Evolutionary conservation across 1,284 basidiomycete genomes (phyloP).

Genomic region (Marasmius sp.): DNA sequence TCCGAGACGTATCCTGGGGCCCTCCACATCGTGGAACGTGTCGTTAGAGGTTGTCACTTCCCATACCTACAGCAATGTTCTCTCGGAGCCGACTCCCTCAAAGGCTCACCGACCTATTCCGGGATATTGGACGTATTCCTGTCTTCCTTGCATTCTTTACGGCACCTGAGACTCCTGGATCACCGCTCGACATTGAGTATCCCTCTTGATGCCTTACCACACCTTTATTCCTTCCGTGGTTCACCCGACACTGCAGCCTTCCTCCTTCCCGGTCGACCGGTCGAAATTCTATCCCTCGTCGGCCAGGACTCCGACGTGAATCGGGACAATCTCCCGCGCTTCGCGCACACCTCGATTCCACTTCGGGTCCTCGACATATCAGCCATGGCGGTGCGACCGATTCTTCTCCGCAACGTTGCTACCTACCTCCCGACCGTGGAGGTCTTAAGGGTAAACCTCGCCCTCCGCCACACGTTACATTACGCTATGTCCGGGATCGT

Average conservation of each 20-base stretch:
- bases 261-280: conserved; percentile 58
- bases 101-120: conserved; percentile 39
- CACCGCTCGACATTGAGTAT: conserved; percentile 39
- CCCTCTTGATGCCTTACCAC: conserved; percentile 40
- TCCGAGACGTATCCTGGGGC: conserved; percentile 27
- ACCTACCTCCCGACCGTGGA: conserved; percentile 48
- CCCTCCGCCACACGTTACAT: conserved; percentile 64
- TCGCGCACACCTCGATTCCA: conserved; percentile 46
- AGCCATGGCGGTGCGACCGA: conserved; percentile 56
- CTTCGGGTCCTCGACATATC: conserved; percentile 57
- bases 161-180: conserved; percentile 52
- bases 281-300: conserved; percentile 52
- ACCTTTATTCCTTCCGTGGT: conserved; percentile 56
- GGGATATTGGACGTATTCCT: conserved; percentile 45
- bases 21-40: conserved; percentile 40
- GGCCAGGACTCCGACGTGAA: conserved; percentile 56
- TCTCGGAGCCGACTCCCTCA: conserved; percentile 49
- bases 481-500: conserved; percentile 65
- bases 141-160: conserved; percentile 37
- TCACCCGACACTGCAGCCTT: conserved; percentile 55
- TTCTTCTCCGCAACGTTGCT: conserved; percentile 55
- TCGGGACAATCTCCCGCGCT: conserved; percentile 46
- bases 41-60: conserved; percentile 34
- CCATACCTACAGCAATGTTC: conserved; percentile 48
- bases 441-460: conserved; percentile 53